These are phyloP conservation scores for Neurospora sp. DNA, from an alignment of 495 filamentous ascomycete species.

Conservation along the genomic window DNA sequence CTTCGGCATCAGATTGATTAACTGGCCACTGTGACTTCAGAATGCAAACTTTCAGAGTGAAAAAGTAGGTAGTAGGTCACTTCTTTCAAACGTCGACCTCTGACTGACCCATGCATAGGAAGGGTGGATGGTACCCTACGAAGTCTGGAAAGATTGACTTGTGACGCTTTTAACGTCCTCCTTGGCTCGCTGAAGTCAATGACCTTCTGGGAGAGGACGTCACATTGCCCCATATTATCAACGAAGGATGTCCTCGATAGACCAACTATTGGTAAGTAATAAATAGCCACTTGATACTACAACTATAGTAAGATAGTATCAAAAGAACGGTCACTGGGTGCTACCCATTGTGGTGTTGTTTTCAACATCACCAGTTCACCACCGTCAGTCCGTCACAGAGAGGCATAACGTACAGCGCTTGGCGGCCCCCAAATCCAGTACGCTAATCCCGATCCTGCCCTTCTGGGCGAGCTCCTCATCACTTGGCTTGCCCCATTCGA, in stretches of 20 bases:
- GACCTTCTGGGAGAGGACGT: neutral
- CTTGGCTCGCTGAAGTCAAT: neutral
- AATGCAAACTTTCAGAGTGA: neutral
- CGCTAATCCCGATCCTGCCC: neutral
- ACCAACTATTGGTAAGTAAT: neutral
- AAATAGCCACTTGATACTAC: neutral
- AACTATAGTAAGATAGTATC: neutral
- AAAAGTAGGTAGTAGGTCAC: neutral
- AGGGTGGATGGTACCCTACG: neutral
- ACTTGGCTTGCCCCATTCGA: neutral
- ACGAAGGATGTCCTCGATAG: neutral
- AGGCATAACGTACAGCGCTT: neutral
- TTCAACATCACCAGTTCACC: neutral
- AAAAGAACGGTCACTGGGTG: neutral
- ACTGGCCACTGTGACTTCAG: neutral
- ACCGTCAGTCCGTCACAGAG: neutral
- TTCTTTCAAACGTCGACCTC: neutral
- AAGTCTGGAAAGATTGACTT: neutral
- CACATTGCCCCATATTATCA: neutral
- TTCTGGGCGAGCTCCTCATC: neutral
- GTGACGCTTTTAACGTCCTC: neutral
- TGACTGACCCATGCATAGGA: neutral
- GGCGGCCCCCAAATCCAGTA: neutral
- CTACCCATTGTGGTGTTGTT: neutral
- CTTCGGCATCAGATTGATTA: neutral